Base-by-base conservation (phyloP, 2,329 filamentous ascomycete genomes). In the Monilinia vaccinii-corymbosi region DNA sequence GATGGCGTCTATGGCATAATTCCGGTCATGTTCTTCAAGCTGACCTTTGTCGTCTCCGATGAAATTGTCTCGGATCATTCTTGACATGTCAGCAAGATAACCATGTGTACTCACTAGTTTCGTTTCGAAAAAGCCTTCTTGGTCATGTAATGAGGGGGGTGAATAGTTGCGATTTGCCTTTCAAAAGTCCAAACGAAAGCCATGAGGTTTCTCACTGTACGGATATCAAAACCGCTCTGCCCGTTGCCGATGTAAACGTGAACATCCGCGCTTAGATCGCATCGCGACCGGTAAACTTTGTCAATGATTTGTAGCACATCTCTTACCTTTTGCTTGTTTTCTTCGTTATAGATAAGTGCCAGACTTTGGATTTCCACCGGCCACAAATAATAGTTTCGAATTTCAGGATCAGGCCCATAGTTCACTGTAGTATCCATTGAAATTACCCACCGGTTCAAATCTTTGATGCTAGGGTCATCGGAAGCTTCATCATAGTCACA, bases 231-330 rank as follows among this genome's bases (percentile, higher is more conserved):
- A 13, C 47, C 36, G 2, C 36, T 34, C 4, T 36, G 25, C 5
- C 16, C 18, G 11, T 59, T 59, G 13, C 56, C 56, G n/a, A 59
- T 45, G 14, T 59, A 38, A 10, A 59, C 38, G 6, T 53, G 56
- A 18, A 53, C 52, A 4, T 42, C 40, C 10, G 38, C n/a, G 16
- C 18, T 44, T 7, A 14, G 13, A 59, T 46, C 47, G 8, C 56
- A 58, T 2, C 14, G 14, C 14, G 23, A 53, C n/a, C 31, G 36
- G 31, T 53, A 59, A 18, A 7, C 6, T 31, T 45, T 18, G 5
- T 40, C 6, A 13, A 59, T 18, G n/a, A 8, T 5, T 31, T 31
- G 28, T 23, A 58, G 56, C 7, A 58, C 31, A 6, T 28, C 6
- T 44, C 38, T 51, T 34, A 58, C 56, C 44, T 44, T 53, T 16